Conservation (phyloP, 1,139 yeast species). For the Taphrina betulina region DNA sequence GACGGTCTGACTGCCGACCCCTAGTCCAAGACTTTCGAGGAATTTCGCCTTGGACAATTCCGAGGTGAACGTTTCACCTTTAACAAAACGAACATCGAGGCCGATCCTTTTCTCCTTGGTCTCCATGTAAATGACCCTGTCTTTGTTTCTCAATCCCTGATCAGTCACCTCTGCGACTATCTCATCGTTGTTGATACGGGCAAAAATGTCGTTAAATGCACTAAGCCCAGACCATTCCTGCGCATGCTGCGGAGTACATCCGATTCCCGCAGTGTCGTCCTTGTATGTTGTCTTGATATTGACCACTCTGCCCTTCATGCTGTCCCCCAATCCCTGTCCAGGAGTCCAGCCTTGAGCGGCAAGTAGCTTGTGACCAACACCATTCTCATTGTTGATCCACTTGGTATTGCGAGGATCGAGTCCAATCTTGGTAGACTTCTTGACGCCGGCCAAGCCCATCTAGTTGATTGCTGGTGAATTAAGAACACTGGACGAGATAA, state of each 20-base stretch:
- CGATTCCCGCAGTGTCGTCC: constrained; percentile 80
- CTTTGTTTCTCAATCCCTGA: constrained; percentile 18
- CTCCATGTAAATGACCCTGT: constrained; percentile 20
- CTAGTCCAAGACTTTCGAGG: constrained; percentile 20
- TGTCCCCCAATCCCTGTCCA: constrained; percentile 78
- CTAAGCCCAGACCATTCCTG: constrained; percentile 85
- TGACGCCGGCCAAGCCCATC: constrained; percentile 81
- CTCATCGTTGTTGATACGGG: constrained; percentile 59
- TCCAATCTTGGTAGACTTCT: constrained; percentile 81
- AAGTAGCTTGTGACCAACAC: constrained; percentile 87
- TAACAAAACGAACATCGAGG: constrained; percentile 41
- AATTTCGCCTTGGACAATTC: constrained; percentile 40
- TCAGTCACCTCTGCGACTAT: constrained; percentile 9
- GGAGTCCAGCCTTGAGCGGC: constrained; percentile 87
- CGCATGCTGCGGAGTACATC: constrained; percentile 68
- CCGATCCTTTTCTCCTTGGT: constrained; percentile 33
- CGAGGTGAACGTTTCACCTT: constrained; percentile 43
- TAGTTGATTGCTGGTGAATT: no score
- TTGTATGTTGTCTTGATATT: constrained; percentile 72
- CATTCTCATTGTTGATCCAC: constrained; percentile 81
- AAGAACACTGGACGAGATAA: no score
- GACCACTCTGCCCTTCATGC: constrained; percentile 54
- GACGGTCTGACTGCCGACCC: not conserved
- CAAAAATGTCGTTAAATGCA: constrained; percentile 85
- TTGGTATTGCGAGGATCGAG: constrained; percentile 88